Base-by-base conservation (phyloP, 148 eudicot species). In the Hydrangea macrophylla region DNA sequence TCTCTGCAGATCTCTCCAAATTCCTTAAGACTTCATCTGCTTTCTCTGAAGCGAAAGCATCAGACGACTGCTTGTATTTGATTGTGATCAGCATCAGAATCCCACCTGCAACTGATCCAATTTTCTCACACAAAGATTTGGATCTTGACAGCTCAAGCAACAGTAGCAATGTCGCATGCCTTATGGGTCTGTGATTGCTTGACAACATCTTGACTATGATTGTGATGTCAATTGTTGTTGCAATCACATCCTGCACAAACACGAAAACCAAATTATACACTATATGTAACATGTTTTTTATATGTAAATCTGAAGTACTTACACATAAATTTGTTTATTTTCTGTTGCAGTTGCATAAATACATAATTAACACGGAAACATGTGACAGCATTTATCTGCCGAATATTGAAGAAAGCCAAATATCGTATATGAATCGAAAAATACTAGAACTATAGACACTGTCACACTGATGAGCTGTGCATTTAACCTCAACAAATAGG, bases 1-100 rank as follows among this genome's bases (percentile, higher is more conserved):
- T 86, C 40, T 62, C 65, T 7, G 83, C 81, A 73, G 76, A 75
- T 59, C 42, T 81, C 79, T 81, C 88, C 79, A 92, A 71, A 66
- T 86, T 85, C 73, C 68, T 81, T 68, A 92, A 69, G 68, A 89
- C 72, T 73, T 85, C 79, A 65, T 82, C 85, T 33, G 92, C 85
- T 67, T 67, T 85, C 53, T 78, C 86, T 50, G 85, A 78, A 76
- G 86, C 79, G 56, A 86, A 86, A 32, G 78, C 62, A 70, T 88
- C 88, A 3, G 53, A 7, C 12, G 85, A 73, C 67, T 72, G 69
- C 71, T 77, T 79, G 81, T 62, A 86, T 69, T 84, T 88, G 48
- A 73, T 72, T 66, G 85, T 75, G 66, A 86, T 73, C 63, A 88
- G 80, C 75, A 84, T 75, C 58, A 88, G 75, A 15, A 84, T 82